phyloP scores from a whole-genome alignment of 148 eudicot species.

The Camellia japonica region DNA sequence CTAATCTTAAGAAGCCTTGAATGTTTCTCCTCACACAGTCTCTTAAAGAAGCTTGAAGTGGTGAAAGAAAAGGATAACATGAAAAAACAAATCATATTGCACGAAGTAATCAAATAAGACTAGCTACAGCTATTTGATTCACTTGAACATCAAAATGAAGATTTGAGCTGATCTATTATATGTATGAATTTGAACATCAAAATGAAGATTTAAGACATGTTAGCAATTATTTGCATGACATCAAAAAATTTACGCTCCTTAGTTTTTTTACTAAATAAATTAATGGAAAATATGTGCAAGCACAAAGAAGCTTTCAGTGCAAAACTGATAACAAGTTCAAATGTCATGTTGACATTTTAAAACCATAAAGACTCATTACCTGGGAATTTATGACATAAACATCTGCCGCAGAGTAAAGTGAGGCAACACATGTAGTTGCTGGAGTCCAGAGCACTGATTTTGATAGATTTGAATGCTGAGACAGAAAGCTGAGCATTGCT shows the following conservation, averaged over 20 bases:
- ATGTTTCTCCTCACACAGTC: not conserved
- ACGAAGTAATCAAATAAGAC: not conserved
- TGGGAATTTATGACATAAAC: conserved; percentile 88
- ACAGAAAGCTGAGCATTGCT: conserved; percentile 57
- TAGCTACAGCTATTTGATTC: not conserved
- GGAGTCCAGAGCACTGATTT: conserved; percentile 87
- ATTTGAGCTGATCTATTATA: too few relatives aligned
- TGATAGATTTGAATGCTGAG: conserved; percentile 62
- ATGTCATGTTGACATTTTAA: not conserved
- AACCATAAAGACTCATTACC: conserved; percentile 30
- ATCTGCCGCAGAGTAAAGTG: conserved; percentile 97
- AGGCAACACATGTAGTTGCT: conserved; percentile 84
- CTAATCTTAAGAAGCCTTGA: not conserved
- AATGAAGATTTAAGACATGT: not conserved
- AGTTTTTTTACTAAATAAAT: not conserved
- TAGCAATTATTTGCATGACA: not conserved
- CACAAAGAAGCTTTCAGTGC: not conserved
- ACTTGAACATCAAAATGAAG: not conserved
- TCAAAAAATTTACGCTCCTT: not conserved
- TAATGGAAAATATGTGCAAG: not conserved
- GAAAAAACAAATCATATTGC: not conserved
- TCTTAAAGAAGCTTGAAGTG: conserved; percentile 6
- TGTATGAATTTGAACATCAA: not conserved
- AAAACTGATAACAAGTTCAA: not conserved
- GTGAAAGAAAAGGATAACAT: not conserved